Conservation (phyloP, 139 green algal genomes). For the Klebsormidium nitens region DNA sequence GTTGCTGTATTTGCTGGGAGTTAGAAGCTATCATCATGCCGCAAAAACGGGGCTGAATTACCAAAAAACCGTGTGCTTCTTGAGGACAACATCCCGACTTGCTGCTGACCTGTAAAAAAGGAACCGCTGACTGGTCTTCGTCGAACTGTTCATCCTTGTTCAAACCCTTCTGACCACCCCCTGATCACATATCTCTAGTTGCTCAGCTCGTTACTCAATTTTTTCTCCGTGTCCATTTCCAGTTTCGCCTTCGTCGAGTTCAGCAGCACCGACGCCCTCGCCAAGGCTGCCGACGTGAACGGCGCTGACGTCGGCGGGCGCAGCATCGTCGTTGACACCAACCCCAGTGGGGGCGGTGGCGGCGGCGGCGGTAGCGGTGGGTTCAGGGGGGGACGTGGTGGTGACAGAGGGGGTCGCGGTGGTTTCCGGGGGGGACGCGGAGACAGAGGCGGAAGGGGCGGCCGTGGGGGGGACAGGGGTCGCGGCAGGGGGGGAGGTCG, state of each 20-base stretch:
- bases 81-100: no score
- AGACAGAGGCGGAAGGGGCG: background rate
- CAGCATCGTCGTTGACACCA: conserved; percentile 59
- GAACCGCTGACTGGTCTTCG: no score
- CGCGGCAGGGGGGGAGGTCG: conserved; percentile 23
- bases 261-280: conserved; percentile 48
- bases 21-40: no score
- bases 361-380: conserved; percentile 40
- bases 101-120: no score
- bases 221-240: background rate
- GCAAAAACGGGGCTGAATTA: no score
- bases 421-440: conserved; percentile 40
- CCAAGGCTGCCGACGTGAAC: conserved; percentile 54
- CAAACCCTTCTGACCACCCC: no score
- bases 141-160: no score
- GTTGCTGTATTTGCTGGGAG: no score
- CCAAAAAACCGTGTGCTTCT: no score
- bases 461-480: conserved; percentile 2
- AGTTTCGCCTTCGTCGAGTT: conserved; percentile 72
- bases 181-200: no score
- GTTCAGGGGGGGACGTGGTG: conserved; percentile 35
- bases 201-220: background rate
- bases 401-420: conserved; percentile 42
- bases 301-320: conserved; percentile 56
- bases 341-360: conserved; percentile 43